phyloP scores from a whole-genome alignment of 2,329 filamentous ascomycete species.

The Trichocomaceae sp. region DNA sequence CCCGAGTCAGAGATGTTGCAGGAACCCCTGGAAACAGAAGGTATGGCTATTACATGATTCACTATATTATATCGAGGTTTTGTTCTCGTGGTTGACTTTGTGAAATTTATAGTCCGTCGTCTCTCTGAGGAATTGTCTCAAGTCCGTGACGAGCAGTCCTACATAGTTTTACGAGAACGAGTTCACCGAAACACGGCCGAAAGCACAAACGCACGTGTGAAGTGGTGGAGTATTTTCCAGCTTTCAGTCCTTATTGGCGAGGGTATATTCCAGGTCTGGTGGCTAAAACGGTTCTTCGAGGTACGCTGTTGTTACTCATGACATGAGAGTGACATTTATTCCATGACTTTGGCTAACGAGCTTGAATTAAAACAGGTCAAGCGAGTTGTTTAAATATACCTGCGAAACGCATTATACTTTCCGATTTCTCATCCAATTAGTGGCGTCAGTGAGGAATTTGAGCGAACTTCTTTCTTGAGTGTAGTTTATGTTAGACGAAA shows the following conservation, averaged over 20 bases:
- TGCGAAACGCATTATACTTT: constrained; percentile 1
- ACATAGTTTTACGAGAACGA: constrained; percentile 90
- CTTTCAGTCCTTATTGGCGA: constrained; percentile 81
- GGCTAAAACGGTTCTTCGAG: constrained; percentile 97
- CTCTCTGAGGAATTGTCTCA: constrained; percentile 80
- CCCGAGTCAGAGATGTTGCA: constrained; percentile 75
- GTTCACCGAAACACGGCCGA: constrained; percentile 98
- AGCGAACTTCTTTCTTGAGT: background rate
- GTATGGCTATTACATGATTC: constrained; percentile 42
- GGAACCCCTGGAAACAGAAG: constrained; percentile 86
- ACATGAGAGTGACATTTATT: background rate
- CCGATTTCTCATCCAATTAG: background rate
- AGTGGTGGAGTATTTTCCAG: constrained; percentile 99
- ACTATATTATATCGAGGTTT: background rate
- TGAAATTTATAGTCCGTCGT: constrained; percentile 56
- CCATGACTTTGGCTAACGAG: background rate
- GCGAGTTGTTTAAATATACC: constrained; percentile 35
- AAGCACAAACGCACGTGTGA: constrained; percentile 93
- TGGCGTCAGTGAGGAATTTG: constrained; percentile 3
- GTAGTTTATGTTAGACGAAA: constrained; percentile 6
- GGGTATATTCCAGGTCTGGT: constrained; percentile 98
- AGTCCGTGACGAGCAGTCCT: constrained; percentile 96
- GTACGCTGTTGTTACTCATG: constrained; percentile 32
- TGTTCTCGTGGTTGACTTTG: constrained; percentile 2
- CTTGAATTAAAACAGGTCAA: constrained; percentile 34